Evolutionary conservation across 345 rosid species (phyloP), one percentile per base, ranked within the genome.

Genomic region (Salix udensis): DNA sequence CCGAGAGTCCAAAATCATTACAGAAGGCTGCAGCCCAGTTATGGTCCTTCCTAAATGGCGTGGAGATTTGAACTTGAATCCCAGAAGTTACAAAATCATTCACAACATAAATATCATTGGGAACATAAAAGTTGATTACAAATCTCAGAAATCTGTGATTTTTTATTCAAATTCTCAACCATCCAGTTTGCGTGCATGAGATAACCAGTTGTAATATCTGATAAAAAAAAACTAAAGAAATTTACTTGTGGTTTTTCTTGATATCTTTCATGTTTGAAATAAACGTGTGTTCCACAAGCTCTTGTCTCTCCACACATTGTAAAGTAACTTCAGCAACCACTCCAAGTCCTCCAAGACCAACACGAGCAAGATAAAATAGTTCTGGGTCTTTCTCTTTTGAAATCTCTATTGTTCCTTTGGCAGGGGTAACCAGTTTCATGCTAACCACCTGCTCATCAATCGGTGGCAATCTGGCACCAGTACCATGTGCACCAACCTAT

Each of bases 401-500:
- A 67, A 96, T 82, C 78, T 92, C 98, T 73, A 93, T 90, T 5
- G 94, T 92, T 77, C 99, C 99, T 75, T 89, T 91, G 31, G 91
- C 97, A 86, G 98, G 98, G 82, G 98, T 96, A 28, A 96, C 97
- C 85, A 93, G 77, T 78, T 92, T 96, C 95, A 96, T 85, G 82
- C 97, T 90, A 73, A 93, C 82, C 68, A 93, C 91, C 83, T 96
- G 99, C 82, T 93, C 99, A 62, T 96, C 99, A 77, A 96, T 89
- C 61, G 97, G 99, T 77, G 95, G 98, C 88, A 96, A 82, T 75
- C 86, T 88, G 78, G 98, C 98, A 80, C 99, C 98, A 26, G 97
- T 93, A 74, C 97, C 98, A 81, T 92, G 99, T 24, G 99, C 99
- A 65, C 98, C 99, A 71, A 96, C 98, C 98, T 96, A 79, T 73